Evolutionary conservation across 805 yeast species (phyloP).

Genomic region (Wickerhamiella dianesei): DNA sequence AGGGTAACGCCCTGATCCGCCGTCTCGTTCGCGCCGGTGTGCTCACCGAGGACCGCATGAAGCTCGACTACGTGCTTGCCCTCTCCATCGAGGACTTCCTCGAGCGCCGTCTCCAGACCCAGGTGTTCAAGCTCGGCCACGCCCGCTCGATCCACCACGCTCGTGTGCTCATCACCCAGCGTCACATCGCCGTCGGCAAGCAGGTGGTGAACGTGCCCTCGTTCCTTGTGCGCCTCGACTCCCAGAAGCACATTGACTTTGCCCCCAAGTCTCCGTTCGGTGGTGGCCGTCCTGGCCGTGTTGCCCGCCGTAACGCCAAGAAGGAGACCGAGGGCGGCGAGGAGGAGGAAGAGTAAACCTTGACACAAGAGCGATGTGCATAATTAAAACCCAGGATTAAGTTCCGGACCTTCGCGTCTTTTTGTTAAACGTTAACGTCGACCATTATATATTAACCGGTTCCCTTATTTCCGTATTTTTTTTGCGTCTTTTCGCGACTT

Average conservation of each 20-base stretch:
- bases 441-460: neutral
- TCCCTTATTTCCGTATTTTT: neutral
- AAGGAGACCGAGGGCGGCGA: conserved; percentile 54
- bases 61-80: conserved; percentile 99
- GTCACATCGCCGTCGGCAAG: conserved; percentile 99
- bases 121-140: conserved; percentile 98
- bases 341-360: conserved; percentile 53
- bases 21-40: conserved; percentile 99
- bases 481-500: neutral
- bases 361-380: neutral
- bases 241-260: conserved; percentile 99
- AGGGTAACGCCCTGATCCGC: conserved; percentile 99
- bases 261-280: conserved; percentile 99
- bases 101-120: conserved; percentile 99
- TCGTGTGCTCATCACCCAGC: conserved; percentile 94
- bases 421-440: neutral
- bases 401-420: conserved; percentile 3
- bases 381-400: conserved; percentile 1
- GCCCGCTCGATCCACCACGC: conserved; percentile 99
- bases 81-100: conserved; percentile 97
- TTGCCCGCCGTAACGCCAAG: conserved; percentile 81
- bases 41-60: conserved; percentile 97
- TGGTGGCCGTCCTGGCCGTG: conserved; percentile 99
- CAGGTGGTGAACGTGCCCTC: conserved; percentile 98
- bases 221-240: conserved; percentile 98